phyloP scores from a whole-genome alignment of 2,329 filamentous ascomycete genomes.

The Acrocalymma vagum region DNA sequence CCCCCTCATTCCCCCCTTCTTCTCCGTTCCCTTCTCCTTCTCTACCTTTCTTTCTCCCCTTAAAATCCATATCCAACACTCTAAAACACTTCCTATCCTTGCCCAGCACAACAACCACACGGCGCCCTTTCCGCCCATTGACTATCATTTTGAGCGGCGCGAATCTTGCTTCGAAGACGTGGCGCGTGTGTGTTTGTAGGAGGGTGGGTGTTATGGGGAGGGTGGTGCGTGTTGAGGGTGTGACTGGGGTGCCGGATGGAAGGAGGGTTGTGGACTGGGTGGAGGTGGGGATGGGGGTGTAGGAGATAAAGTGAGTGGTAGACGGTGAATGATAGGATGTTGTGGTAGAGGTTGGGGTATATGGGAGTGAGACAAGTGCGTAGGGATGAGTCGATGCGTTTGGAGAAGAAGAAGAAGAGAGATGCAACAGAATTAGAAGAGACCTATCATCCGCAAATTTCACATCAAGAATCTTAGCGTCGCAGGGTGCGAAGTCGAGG shows the following conservation, averaged over 20 bases:
- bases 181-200: conserved; percentile 45
- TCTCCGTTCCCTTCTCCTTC: conserved; percentile 15
- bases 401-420: conserved; percentile 43
- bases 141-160: conserved; percentile 60
- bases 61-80: conserved; percentile 63
- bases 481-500: conserved; percentile 44
- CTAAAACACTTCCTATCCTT: conserved; percentile 62
- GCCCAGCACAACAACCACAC: conserved; percentile 64
- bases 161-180: conserved; percentile 59
- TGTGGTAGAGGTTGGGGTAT: conserved; percentile 13
- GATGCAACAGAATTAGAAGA: conserved; percentile 66
- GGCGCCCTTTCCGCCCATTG: conserved; percentile 63
- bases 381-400: conserved; percentile 35
- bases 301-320: conserved; percentile 9
- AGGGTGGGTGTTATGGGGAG: conserved; percentile 11
- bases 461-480: conserved; percentile 64
- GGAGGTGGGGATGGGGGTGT: conserved; percentile 7
- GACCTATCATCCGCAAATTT: conserved; percentile 72
- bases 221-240: conserved; percentile 1
- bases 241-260: conserved; percentile 7
- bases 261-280: conserved; percentile 7
- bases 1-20: conserved; percentile 15
- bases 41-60: conserved; percentile 33
- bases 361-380: conserved; percentile 30
- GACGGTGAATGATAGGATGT: conserved; percentile 4